Conservation (phyloP, 805 yeast species). For the Hanseniaspora thailandica region DNA sequence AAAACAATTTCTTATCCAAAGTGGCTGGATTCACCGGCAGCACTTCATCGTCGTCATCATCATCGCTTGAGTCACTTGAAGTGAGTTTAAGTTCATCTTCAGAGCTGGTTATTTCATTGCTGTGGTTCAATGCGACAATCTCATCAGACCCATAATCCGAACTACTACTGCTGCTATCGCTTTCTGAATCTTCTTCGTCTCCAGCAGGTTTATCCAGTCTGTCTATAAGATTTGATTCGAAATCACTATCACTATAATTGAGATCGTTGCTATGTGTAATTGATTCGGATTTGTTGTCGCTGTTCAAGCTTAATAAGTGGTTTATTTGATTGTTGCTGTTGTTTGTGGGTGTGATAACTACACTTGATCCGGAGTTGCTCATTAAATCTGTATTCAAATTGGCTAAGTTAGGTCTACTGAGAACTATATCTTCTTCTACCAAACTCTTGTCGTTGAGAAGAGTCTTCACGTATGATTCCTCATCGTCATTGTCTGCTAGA, state of each 20-base stretch:
- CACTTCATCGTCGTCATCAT: constrained; percentile 35
- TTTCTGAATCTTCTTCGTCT: not conserved
- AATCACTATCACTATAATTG: constrained; percentile 14
- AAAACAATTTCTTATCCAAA: constrained; percentile 68
- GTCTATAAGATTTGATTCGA: constrained; percentile 12
- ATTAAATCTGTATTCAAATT: not conserved
- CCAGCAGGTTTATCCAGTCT: not conserved
- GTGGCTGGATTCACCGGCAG: constrained; percentile 48
- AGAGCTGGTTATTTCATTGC: not conserved
- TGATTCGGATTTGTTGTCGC: not conserved
- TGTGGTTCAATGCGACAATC: not conserved
- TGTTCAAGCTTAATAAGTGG: not conserved
- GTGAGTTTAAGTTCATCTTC: constrained; percentile 15
- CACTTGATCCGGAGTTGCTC: constrained; percentile 11
- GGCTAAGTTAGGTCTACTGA: not conserved
- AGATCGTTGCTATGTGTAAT: constrained; percentile 5
- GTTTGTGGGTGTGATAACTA: constrained; percentile 12
- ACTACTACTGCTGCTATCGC: not conserved
- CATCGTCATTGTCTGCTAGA: not conserved
- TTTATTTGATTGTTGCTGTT: not conserved
- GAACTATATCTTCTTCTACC: constrained; percentile 5
- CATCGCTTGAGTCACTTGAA: constrained; percentile 22
- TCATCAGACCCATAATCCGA: constrained; percentile 3
- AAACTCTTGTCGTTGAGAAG: constrained; percentile 5
- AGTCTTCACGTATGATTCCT: constrained; percentile 8